Evolutionary conservation across 1,284 basidiomycete genomes (phyloP).

Genomic region (Puccinia novopanici): DNA sequence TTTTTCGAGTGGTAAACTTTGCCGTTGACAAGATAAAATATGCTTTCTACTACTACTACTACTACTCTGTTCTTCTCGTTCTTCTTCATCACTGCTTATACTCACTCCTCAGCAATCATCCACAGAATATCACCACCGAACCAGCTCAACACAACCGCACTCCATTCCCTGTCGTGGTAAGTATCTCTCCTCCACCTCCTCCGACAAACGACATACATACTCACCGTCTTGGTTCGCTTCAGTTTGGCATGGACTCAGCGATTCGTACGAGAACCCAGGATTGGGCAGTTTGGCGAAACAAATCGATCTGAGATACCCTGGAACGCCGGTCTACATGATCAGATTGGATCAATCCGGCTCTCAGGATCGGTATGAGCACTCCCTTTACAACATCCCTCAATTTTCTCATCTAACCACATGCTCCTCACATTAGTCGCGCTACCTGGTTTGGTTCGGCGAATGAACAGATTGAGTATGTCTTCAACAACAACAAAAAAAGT

Average conservation of each 20-base stretch:
- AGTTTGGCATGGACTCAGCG: constrained; percentile 59
- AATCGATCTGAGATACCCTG: constrained; percentile 57
- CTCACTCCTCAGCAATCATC: too few species aligned
- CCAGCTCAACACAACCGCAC: neutral
- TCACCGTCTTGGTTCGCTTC: neutral
- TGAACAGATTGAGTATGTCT: constrained; percentile 54
- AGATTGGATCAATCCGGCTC: constrained; percentile 50
- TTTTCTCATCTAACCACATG: neutral
- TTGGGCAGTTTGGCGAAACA: constrained; percentile 54
- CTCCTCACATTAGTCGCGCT: constrained; percentile 51
- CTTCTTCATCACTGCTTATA: too few species aligned
- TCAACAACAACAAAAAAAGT: neutral
- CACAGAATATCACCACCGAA: neutral
- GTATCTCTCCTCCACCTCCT: neutral
- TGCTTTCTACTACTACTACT: too few species aligned
- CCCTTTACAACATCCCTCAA: neutral
- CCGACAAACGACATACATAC: too few species aligned
- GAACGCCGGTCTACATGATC: constrained; percentile 58
- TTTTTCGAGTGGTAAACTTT: neutral
- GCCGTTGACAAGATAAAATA: too few species aligned
- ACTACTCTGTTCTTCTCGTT: too few species aligned
- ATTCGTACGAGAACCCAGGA: constrained; percentile 57
- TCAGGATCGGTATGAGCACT: constrained; percentile 23
- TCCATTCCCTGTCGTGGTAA: constrained; percentile 17
- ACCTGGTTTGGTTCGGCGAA: constrained; percentile 58